Base-by-base conservation (phyloP, 768 basidiomycete species). In the Panellus pusillus region DNA sequence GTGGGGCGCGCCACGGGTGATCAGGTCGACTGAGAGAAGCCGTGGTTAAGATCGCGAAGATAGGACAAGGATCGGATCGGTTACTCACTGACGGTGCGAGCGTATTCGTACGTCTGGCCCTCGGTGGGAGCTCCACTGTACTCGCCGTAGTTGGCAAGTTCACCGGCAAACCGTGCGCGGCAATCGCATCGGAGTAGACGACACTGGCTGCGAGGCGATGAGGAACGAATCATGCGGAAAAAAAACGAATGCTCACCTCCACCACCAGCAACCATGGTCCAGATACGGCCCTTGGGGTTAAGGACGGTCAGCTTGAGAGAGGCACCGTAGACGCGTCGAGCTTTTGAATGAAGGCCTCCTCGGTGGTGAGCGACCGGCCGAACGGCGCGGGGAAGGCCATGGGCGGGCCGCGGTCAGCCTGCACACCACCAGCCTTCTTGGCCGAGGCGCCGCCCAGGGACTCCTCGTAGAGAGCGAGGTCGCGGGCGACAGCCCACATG, bases 181-280 rank as follows among this genome's bases (percentile, higher is more conserved):
- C 87, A 62, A 90, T 90, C 59, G 88, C 88, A 65, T 90, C 87
- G 14, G 82, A 84, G 72, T 86, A 86, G 54, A 87, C 85, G 57
- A 81, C 79, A 44, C 72, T 74, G 38, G 79, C 79, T 54, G 29
- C 27, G 18, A 4, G 27, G 7, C 1, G 17, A 31, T 54, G 35
- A 54, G 28, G 6, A 18, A 36, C 20, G n/a, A 9, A 28, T 28
- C 24, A 14, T 4, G 77, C 79, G 65, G 85, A 86, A 38, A 84
- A 82, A 58, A 85, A 82, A 8, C 32, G 82, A 9, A 18, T 7
- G 40, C 52, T 31, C 27, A 54, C 53, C 53, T 78, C 93, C 93
- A 67, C 97, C 97, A 76, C 96, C 97, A 50, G 97, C 96, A 51
- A 99, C 97, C 96, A 98, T 98, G 63, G 97, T 98, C 97, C 97